Evolutionary conservation across 805 yeast species (phyloP).

Genomic region (Candida maesae): DNA sequence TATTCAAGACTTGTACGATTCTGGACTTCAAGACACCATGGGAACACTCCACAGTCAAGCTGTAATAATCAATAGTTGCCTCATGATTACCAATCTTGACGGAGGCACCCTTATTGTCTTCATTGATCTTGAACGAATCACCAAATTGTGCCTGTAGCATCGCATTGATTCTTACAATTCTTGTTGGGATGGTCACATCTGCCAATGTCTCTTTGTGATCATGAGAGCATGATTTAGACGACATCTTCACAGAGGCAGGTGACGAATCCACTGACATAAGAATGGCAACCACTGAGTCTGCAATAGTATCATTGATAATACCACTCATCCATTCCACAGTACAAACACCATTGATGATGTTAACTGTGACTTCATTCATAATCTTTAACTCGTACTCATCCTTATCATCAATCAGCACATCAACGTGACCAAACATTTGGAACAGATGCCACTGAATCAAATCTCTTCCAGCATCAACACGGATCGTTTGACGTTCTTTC

Average conservation of each 20-base stretch:
- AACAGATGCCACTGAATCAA: slow-evolving; percentile 84
- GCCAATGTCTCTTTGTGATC: slow-evolving; percentile 25
- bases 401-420: slow-evolving; percentile 53
- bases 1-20: slow-evolving; percentile 70
- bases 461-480: slow-evolving; percentile 76
- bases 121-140: slow-evolving; percentile 49
- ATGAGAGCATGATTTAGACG: slow-evolving; percentile 58
- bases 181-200: slow-evolving; percentile 33
- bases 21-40: slow-evolving; percentile 78
- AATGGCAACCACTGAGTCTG: slow-evolving; percentile 90
- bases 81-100: slow-evolving; percentile 71
- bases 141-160: slow-evolving; percentile 87
- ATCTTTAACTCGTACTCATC: slow-evolving; percentile 49
- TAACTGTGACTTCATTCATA: slow-evolving; percentile 61
- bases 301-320: slow-evolving; percentile 84
- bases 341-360: slow-evolving; percentile 45
- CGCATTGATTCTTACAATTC: slow-evolving; percentile 52
- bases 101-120: slow-evolving; percentile 44
- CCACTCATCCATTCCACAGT: slow-evolving; percentile 90
- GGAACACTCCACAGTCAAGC: slow-evolving; percentile 65
- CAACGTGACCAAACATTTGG: slow-evolving; percentile 91
- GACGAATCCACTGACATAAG: slow-evolving; percentile 88
- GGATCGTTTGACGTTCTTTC: slow-evolving; percentile 74
- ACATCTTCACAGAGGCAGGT: slow-evolving; percentile 88
- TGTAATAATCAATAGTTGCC: slow-evolving; percentile 64